Evolutionary conservation across 2,329 filamentous ascomycete genomes (phyloP), one percentile per base, ranked within the genome.

Genomic region (Fusarium ambrosium): DNA sequence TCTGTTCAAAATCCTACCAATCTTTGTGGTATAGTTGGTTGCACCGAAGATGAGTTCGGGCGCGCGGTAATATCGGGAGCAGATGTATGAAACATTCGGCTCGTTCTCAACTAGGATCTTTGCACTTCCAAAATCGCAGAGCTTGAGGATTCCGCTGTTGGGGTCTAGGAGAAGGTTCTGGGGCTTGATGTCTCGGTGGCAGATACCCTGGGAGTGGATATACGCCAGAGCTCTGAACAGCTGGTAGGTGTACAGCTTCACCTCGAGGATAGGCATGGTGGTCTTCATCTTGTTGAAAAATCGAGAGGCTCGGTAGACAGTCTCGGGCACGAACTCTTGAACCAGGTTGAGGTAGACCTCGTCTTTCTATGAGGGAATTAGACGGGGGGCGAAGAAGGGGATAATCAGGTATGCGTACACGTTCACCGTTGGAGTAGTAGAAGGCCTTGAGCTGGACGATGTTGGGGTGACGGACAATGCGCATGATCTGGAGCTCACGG

Each of bases 231-330:
- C 97, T 79, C 97, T 93, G 91, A 99, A 99, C 65, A 99, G 93
- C 88, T 99, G 97, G 87, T 99, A 99, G 83, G 96, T 99, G 89
- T 98, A 99, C 73, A 99, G 93, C 89, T 99, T 99, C 83, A 98
- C 95, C 85, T 99, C 97, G 79, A 99, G 91, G 79, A 96, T 98
- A 18, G 97, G 97, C 97, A 99, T 99, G 63, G 96, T 98, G 8
- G 95, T 97, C 92, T 98, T 99, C 93, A 98, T 93, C 89, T 99
- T 99, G 90, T 97, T 98, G 90, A 99, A 99, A 87, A 98, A 98
- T 80, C 97, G 93, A 74, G 97, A 98, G 51, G 97, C 97, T 81
- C 97, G 93, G 85, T 99, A 99, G 62, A 99, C 97, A 14, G 97
- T 99, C 87, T 99, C 97, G 61, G 97, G 97, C 60, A 99, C 97